phyloP scores from a whole-genome alignment of 441 rosid species.

The Populus hybrid region DNA sequence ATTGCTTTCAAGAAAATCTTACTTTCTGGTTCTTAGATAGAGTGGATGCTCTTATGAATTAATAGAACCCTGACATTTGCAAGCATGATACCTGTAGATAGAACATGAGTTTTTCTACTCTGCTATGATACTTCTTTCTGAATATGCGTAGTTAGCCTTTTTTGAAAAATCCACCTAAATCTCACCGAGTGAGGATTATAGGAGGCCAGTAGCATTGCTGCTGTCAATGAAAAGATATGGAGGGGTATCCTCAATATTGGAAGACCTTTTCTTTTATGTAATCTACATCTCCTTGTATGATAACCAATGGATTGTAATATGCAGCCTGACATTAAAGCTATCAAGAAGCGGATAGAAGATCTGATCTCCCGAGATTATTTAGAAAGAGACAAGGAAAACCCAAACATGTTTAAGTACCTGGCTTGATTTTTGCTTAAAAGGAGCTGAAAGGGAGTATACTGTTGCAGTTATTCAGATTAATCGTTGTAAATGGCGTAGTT shows the following conservation, averaged over 20 bases:
- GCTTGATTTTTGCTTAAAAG: constrained; percentile 33
- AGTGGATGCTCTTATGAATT: background rate
- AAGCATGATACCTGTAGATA: background rate
- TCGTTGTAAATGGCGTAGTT: constrained; percentile 28
- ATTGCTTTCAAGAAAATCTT: background rate
- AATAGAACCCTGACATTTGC: background rate
- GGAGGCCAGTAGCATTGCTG: background rate
- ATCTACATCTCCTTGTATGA: background rate
- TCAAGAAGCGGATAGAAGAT: constrained; percentile 94
- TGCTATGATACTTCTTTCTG: background rate
- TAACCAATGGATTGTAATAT: constrained; percentile 14
- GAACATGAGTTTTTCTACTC: background rate
- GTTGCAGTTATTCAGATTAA: background rate
- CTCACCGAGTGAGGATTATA: background rate
- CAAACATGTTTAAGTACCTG: constrained; percentile 59
- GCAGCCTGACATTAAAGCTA: constrained; percentile 31
- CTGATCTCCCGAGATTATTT: constrained; percentile 78
- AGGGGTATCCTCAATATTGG: background rate
- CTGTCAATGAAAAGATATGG: background rate
- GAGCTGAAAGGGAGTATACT: background rate
- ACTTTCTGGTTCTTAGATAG: background rate
- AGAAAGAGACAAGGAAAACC: constrained; percentile 74
- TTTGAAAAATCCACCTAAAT: background rate
- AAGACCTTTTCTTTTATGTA: background rate
- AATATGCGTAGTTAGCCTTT: background rate